Evolutionary conservation across 2,329 filamentous ascomycete species (phyloP).

Genomic region (Trichophyton simii): DNA sequence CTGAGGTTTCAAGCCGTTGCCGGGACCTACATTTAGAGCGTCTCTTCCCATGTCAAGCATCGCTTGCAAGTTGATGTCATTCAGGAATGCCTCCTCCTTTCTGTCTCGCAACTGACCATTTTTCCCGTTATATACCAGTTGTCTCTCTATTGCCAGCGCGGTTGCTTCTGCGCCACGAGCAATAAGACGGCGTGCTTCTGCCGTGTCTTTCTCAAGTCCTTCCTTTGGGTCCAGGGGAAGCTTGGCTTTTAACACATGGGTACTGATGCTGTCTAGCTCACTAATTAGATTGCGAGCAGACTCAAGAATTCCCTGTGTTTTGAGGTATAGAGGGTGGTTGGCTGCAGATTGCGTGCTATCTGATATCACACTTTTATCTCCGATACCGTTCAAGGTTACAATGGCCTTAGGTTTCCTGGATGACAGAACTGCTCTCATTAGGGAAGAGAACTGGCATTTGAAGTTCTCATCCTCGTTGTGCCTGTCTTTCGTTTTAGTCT

Average conservation of each 20-base stretch:
- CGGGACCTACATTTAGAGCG: background rate
- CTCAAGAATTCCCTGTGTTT: slow-evolving; percentile 7
- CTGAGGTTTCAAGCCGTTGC: background rate
- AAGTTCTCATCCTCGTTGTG: slow-evolving; percentile 11
- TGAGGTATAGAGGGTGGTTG: slow-evolving; percentile 9
- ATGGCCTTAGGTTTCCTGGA: background rate
- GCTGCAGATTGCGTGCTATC: background rate
- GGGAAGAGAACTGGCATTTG: slow-evolving; percentile 6
- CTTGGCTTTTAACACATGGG: slow-evolving; percentile 5
- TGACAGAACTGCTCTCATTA: slow-evolving; percentile 9
- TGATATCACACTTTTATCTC: background rate
- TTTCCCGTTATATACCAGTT: slow-evolving; percentile 6
- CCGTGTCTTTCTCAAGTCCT: slow-evolving; percentile 12
- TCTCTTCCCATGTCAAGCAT: slow-evolving; percentile 16
- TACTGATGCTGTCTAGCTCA: slow-evolving; percentile 9
- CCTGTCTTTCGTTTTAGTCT: slow-evolving; percentile 1
- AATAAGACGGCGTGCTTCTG: slow-evolving; percentile 13
- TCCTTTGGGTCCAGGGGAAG: slow-evolving; percentile 7
- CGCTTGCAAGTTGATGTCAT: slow-evolving; percentile 13
- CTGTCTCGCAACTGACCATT: background rate
- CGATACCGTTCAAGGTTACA: background rate
- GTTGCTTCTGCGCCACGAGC: slow-evolving; percentile 11
- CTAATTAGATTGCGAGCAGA: slow-evolving; percentile 7
- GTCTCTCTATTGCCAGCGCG: slow-evolving; percentile 10
- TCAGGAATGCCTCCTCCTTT: slow-evolving; percentile 4